Evolutionary conservation across 768 basidiomycete species (phyloP), one percentile per base, ranked within the genome.

Genomic region (Hortiboletus campestris): DNA sequence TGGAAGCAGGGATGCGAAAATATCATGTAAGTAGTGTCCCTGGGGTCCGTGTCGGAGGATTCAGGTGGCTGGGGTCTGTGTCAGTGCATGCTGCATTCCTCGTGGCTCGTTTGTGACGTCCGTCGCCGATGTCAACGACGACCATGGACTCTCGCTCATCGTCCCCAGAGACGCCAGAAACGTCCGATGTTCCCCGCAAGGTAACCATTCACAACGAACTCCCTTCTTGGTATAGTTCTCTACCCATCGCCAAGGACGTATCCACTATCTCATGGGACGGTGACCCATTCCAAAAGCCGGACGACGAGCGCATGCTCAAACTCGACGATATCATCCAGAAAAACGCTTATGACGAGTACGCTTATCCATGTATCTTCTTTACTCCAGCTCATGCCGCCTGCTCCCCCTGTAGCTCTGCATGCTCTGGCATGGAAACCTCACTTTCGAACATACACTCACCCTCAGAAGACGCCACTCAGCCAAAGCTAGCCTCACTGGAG

Each of bases 291-390:
- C 72, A 73, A 56, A 83, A 84, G 64, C 68, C 75, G 47, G 84
- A 80, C 36, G 76, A 78, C 45, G 75, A 79, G 22, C 72, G 73
- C 49, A 87, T 88, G 73, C 81, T 90, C 58, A 76, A 79, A 40
- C 73, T 91, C 40, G 85, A 88, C 63, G 89, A 91, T 65, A 74
- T 91, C 45, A 80, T 91, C 51, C 84, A 89, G 63, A 82, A 84
- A 57, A 80, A 85, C 63, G 85, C 83, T 32, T 91, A 87, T 68
- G 86, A 88, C 59, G 87, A 89, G 88, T 91, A 67, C 58, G 86
- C 43, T 38, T 74, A 48, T 41, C 38, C 51, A 40, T 55, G 57
- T 58, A 49, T 50, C 53, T 29, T 60, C 46, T 25, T 43, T n/a
- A 9, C 36, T 17, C 14, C 20, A 14, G 41, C 43, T 57, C 41